These are phyloP conservation scores for Fusarium duplospermum DNA, from an alignment of 2,329 filamentous ascomycete species.

Conservation along the genomic window DNA sequence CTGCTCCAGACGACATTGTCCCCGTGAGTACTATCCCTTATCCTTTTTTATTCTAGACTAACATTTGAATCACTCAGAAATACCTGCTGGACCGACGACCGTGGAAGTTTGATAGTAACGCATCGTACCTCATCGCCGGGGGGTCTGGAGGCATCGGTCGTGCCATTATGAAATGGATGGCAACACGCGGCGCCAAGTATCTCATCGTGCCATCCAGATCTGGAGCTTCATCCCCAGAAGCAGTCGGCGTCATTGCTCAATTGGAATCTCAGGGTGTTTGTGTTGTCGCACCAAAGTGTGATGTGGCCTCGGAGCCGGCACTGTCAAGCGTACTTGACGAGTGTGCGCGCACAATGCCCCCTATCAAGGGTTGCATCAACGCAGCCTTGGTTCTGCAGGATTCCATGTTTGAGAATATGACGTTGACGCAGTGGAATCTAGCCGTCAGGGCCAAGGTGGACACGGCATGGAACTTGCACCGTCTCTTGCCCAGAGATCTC, in stretches of 20 bases:
- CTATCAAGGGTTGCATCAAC: slow-evolving; percentile 58
- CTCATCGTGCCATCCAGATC: slow-evolving; percentile 45
- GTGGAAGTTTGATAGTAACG: not conserved
- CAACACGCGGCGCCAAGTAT: not conserved
- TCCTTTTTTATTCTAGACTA: not conserved
- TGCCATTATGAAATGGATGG: not conserved
- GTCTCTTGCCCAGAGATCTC: slow-evolving; percentile 42
- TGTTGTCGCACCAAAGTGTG: slow-evolving; percentile 55
- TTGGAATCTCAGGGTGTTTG: slow-evolving; percentile 5
- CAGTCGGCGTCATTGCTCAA: not conserved
- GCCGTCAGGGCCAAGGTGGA: slow-evolving; percentile 64
- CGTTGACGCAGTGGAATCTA: slow-evolving; percentile 57
- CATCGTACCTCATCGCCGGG: not conserved
- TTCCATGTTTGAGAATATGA: slow-evolving; percentile 65
- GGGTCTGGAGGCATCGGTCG: not conserved
- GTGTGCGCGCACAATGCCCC: slow-evolving; percentile 43
- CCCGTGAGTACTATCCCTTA: not conserved
- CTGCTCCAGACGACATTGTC: not conserved
- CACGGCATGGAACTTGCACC: slow-evolving; percentile 66
- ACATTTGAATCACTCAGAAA: not conserved
- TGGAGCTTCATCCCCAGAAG: slow-evolving; percentile 14
- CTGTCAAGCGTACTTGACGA: slow-evolving; percentile 44
- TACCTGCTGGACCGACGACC: not conserved
- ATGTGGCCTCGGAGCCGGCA: slow-evolving; percentile 56
- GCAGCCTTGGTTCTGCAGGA: slow-evolving; percentile 60